Base-by-base conservation (phyloP, 768 basidiomycete genomes). In the Tephrocybe sp. region DNA sequence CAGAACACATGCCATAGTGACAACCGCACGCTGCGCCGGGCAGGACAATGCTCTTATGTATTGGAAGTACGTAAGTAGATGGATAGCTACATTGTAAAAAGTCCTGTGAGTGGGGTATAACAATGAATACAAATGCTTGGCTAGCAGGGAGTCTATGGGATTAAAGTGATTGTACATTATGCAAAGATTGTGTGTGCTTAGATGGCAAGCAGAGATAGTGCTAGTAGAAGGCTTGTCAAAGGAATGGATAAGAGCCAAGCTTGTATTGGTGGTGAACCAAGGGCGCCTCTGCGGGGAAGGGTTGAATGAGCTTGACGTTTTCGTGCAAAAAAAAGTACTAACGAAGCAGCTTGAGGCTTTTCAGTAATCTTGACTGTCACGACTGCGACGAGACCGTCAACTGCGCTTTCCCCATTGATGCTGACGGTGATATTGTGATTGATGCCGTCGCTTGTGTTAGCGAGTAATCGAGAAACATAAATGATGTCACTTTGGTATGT, bases 301-400 rank as follows among this genome's bases (percentile, higher is more conserved):
- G 22, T 25, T 3, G 27, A 33, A 22, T 30, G 4, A 31, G 23
- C n/a, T 12, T n/a, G n/a, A n/a, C n/a, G n/a, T 34, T 27, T 29
- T 41, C 18, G 21, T 19, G 22, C 1, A 31, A 4, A 29, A 23
- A 48, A 18, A n/a, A 42, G 15, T 19, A 67, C 71, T 52, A 50
- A 72, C 73, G 68, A 67, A 24, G 55, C 11, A 33, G 56, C 58
- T 4, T 49, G 16, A 10, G 73, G 72, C 13, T 56, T 53, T 10
- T 41, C 59, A 1, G 79, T 75, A 34, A 95, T 83, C 58, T 76
- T 78, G 40, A 94, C 84, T 1, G 81, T 82, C 56, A 94, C 56
- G 1, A 97, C 70, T 0, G 88, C 91, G 3, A 94, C 86, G 10
- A 91, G 69, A 1, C 94, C 94, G 62, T 97, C 94, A 1, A 83